Conservation (phyloP, 2,329 filamentous ascomycete species). For the Colletotrichum lini region DNA sequence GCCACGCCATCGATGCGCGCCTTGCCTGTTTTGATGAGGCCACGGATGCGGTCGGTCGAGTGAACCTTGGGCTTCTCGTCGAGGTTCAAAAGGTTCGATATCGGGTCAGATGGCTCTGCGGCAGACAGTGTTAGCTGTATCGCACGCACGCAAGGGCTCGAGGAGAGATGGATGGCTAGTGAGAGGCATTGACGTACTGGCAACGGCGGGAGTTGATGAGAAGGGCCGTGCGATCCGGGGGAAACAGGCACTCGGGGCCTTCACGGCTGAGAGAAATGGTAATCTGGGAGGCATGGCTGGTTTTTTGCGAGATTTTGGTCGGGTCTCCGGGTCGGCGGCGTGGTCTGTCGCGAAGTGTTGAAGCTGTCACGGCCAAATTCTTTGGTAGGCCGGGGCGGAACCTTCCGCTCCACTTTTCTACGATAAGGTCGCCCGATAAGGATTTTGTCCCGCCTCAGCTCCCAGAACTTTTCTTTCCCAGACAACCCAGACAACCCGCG, state of each 20-base stretch:
- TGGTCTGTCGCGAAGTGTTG: conserved; percentile 40
- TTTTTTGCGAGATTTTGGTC: conserved; percentile 43
- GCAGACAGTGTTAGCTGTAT: conserved; percentile 21
- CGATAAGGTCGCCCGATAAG: conserved; percentile 38
- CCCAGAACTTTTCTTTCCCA: conserved; percentile 27
- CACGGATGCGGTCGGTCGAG: conserved; percentile 34
- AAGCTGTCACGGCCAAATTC: conserved; percentile 41
- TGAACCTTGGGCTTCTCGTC: conserved; percentile 29
- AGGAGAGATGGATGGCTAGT: background rate
- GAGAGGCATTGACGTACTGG: conserved; percentile 32
- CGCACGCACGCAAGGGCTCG: background rate
- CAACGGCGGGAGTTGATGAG: conserved; percentile 32
- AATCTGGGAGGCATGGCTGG: conserved; percentile 58
- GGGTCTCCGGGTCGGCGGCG: conserved; percentile 10
- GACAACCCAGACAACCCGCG: conserved; percentile 3
- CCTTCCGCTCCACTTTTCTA: conserved; percentile 34
- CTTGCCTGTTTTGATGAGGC: conserved; percentile 44
- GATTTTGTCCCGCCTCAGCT: conserved; percentile 37
- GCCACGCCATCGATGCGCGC: conserved; percentile 42
- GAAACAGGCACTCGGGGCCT: conserved; percentile 36
- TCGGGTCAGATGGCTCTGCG: conserved; percentile 22
- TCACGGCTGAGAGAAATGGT: conserved; percentile 45
- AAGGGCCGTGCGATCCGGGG: conserved; percentile 38
- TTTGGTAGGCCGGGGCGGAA: conserved; percentile 41
- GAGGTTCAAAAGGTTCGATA: conserved; percentile 39